Evolutionary conservation across 306 rosid species (phyloP).

Genomic region (Astragalus glycyphyllos): DNA sequence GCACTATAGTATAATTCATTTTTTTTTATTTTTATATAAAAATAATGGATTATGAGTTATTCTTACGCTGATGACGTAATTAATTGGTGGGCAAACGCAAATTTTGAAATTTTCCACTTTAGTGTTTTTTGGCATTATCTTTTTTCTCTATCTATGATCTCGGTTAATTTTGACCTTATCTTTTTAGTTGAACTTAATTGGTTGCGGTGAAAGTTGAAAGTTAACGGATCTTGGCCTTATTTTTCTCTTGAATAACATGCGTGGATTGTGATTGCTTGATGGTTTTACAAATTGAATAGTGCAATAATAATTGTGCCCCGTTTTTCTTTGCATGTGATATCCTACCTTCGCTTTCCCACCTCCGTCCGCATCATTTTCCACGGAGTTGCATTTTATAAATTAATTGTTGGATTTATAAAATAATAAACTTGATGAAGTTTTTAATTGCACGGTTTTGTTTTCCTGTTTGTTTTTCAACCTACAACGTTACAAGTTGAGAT

Average conservation of each 20-base stretch:
- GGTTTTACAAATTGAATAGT: constrained; percentile 5
- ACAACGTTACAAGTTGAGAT: constrained; percentile 22
- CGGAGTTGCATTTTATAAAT: constrained; percentile 29
- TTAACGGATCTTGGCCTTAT: not conserved
- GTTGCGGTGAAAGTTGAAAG: constrained; percentile 49
- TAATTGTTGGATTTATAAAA: constrained; percentile 6
- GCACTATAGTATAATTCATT: too few relatives aligned
- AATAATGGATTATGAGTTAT: too few relatives aligned
- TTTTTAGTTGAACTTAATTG: constrained; percentile 44
- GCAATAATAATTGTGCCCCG: constrained; percentile 39
- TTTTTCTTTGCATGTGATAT: constrained; percentile 51
- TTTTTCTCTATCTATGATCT: not conserved
- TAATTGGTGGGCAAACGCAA: not conserved
- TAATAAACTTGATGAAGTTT: not conserved
- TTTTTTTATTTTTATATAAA: too few relatives aligned
- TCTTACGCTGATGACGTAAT: not conserved
- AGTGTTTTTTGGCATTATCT: constrained; percentile 1
- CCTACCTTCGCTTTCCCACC: not conserved
- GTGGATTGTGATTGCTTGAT: constrained; percentile 15
- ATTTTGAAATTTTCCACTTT: not conserved
- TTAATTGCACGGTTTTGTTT: not conserved
- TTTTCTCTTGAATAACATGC: constrained; percentile 12
- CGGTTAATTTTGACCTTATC: constrained; percentile 2
- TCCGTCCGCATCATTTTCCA: constrained; percentile 30
- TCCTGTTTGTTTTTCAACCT: not conserved